Conservation (phyloP, 106 monocot species). For the Chionographis japonica region DNA sequence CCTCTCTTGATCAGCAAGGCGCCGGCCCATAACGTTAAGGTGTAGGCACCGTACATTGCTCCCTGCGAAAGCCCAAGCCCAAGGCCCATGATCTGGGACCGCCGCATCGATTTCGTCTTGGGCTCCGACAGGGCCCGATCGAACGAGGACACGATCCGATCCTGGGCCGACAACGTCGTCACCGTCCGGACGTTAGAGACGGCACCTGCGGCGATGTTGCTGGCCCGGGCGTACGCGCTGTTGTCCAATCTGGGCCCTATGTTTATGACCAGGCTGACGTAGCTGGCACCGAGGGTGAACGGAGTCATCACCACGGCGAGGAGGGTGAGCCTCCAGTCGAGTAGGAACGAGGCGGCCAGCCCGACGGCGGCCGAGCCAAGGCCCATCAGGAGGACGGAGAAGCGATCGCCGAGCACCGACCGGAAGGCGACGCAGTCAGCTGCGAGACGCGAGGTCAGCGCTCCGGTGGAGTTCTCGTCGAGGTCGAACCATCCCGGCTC, state of each 20-base stretch:
- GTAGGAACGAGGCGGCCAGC: slow-evolving; percentile 12
- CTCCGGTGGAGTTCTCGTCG: slow-evolving; percentile 21
- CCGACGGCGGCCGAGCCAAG: slow-evolving; percentile 28
- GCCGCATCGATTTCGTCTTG: not conserved
- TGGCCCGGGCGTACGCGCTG: slow-evolving; percentile 22
- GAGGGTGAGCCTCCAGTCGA: slow-evolving; percentile 27
- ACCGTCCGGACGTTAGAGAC: slow-evolving; percentile 17
- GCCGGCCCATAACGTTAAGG: slow-evolving; percentile 23
- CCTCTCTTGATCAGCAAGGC: slow-evolving; percentile 14
- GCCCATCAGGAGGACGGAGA: slow-evolving; percentile 31
- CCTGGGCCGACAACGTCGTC: slow-evolving; percentile 16
- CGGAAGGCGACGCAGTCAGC: slow-evolving; percentile 21
- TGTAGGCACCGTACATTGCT: slow-evolving; percentile 31
- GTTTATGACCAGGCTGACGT: slow-evolving; percentile 31
- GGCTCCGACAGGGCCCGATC: slow-evolving; percentile 19
- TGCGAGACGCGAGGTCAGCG: slow-evolving; percentile 13
- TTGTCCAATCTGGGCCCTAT: slow-evolving; percentile 25
- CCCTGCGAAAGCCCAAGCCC: slow-evolving; percentile 33
- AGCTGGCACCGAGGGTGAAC: slow-evolving; percentile 39
- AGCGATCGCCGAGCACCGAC: slow-evolving; percentile 32
- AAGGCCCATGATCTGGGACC: slow-evolving; percentile 21
- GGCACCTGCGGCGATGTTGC: slow-evolving; percentile 31
- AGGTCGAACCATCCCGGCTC: slow-evolving; percentile 40
- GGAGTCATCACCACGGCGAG: slow-evolving; percentile 27
- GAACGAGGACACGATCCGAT: slow-evolving; percentile 12